phyloP scores from a whole-genome alignment of 2,329 filamentous ascomycete genomes.

The Neofusicoccum ribis region DNA sequence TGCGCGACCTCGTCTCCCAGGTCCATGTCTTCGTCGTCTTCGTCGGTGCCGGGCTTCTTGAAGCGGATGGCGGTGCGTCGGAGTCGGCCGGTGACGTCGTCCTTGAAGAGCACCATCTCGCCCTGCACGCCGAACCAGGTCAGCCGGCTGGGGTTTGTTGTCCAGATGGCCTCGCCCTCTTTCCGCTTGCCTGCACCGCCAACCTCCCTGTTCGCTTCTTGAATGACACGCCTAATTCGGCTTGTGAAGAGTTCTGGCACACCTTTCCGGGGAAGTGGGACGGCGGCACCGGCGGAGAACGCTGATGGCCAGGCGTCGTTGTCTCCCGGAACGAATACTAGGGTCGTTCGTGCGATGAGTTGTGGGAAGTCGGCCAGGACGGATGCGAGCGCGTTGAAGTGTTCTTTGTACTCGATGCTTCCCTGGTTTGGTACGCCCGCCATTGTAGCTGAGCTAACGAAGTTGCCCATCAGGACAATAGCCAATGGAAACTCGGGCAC shows the following conservation, averaged over 20 bases:
- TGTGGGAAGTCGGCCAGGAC: constrained; percentile 80
- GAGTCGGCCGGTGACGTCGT: constrained; percentile 80
- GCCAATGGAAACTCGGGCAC: constrained; percentile 68
- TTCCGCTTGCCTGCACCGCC: constrained; percentile 49
- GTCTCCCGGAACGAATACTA: constrained; percentile 92
- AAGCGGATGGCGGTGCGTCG: constrained; percentile 75
- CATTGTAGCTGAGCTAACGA: constrained; percentile 61
- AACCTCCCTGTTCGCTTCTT: constrained; percentile 71
- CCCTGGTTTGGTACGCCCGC: constrained; percentile 69
- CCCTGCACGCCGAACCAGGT: constrained; percentile 84
- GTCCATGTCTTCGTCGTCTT: constrained; percentile 41
- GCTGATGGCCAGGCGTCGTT: constrained; percentile 96
- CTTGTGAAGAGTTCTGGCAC: constrained; percentile 91
- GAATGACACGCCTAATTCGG: constrained; percentile 77
- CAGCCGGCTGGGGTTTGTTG: constrained; percentile 80
- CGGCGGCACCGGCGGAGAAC: constrained; percentile 73
- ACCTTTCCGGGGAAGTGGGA: constrained; percentile 66
- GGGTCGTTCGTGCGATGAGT: constrained; percentile 76
- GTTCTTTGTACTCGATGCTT: constrained; percentile 95
- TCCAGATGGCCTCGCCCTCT: constrained; percentile 78
- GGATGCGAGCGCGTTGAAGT: constrained; percentile 84
- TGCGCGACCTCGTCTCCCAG: constrained; percentile 39
- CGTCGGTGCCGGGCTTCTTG: constrained; percentile 45
- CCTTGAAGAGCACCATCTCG: constrained; percentile 83
- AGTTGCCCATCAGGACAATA: constrained; percentile 86